These are phyloP conservation scores for Blastobotrys niveus DNA, from an alignment of 1,139 yeast genomes.

Conservation along the genomic window DNA sequence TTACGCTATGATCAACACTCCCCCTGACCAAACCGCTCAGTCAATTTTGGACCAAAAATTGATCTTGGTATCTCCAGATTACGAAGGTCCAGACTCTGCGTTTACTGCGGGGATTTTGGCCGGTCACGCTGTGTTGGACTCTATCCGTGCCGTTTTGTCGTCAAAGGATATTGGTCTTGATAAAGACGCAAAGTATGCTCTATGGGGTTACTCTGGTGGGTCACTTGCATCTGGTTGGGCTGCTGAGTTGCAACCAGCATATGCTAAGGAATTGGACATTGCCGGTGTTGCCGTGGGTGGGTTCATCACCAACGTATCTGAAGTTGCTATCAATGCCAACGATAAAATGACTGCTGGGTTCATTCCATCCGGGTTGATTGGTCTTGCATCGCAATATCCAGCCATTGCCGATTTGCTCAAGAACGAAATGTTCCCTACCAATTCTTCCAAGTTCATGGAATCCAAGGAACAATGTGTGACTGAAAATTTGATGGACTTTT, in stretches of 20 bases:
- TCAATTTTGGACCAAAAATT: conserved; percentile 19
- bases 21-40: conserved; percentile 13
- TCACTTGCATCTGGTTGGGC: conserved; percentile 33
- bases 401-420: conserved; percentile 16
- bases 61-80: conserved; percentile 23
- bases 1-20: conserved; percentile 16
- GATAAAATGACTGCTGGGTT: conserved; percentile 26
- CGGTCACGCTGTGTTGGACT: conserved; percentile 24
- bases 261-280: conserved; percentile 30
- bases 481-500: conserved; percentile 9
- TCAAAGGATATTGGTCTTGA: conserved; percentile 14
- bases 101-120: conserved; percentile 24
- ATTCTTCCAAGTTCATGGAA: conserved; percentile 10
- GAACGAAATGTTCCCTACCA: conserved; percentile 14
- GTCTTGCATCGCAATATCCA: conserved; percentile 30
- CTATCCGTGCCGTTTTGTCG: conserved; percentile 21
- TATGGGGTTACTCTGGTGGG: conserved; percentile 34
- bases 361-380: conserved; percentile 29
- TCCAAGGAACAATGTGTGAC: conserved; percentile 20
- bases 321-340: conserved; percentile 20
- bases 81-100: conserved; percentile 22
- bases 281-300: conserved; percentile 30
- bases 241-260: conserved; percentile 27
- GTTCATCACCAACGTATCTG: conserved; percentile 25
- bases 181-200: conserved; percentile 19